Evolutionary conservation across 2,329 filamentous ascomycete species (phyloP).

Genomic region (Penicillium hordei): DNA sequence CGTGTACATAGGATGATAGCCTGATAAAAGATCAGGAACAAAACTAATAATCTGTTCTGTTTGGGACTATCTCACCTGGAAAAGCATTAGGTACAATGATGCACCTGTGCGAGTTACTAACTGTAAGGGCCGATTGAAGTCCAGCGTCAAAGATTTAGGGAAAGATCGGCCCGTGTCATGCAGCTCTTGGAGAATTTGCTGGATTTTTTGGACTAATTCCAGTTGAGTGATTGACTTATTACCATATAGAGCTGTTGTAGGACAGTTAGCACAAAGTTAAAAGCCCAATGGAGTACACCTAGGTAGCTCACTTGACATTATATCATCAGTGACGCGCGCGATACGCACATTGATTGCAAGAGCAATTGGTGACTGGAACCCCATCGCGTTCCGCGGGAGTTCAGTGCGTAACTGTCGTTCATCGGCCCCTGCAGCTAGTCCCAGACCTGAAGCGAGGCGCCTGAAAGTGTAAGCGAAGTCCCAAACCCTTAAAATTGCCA

Average conservation of each 20-base stretch:
- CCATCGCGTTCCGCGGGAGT: conserved; percentile 15
- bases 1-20: conserved; percentile 26
- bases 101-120: conserved; percentile 23
- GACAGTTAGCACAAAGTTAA: neutral
- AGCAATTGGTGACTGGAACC: conserved; percentile 21
- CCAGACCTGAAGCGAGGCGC: conserved; percentile 21
- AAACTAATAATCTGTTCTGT: neutral
- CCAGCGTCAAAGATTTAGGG: conserved; percentile 14
- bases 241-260: conserved; percentile 17
- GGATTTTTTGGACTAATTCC: conserved; percentile 19
- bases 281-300: neutral
- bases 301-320: conserved; percentile 20
- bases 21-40: conserved; percentile 1
- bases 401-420: conserved; percentile 19
- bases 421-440: conserved; percentile 21
- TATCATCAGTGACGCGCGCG: conserved; percentile 24
- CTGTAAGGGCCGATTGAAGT: conserved; percentile 18
- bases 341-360: conserved; percentile 23
- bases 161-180: conserved; percentile 19
- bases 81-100: conserved; percentile 24
- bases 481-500: accelerated
- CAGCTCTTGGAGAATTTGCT: conserved; percentile 19
- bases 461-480: conserved; percentile 6
- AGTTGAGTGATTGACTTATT: conserved; percentile 21
- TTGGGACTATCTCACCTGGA: conserved; percentile 12